A percentile compares a stretch with the other conserved stretches of the same genome.
phyloP scores from a whole-genome alignment of 139 green algal genomes.

The Micractinium sp. region DNA sequence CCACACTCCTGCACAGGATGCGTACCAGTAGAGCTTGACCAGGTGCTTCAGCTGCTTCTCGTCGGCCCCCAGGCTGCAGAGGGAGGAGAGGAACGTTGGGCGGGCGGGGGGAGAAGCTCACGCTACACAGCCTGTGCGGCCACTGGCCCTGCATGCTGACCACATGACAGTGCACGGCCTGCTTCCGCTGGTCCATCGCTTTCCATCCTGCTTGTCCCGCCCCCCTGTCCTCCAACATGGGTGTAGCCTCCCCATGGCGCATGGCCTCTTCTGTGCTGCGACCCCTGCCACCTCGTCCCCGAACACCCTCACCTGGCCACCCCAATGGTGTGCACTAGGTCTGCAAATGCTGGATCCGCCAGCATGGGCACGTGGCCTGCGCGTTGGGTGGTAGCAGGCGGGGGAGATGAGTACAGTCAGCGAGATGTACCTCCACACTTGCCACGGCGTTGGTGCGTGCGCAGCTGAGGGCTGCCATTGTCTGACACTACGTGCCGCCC shows the following conservation, averaged over 20 bases:
- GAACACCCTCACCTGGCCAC: slow-evolving; percentile 56
- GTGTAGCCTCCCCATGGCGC: too few relatives aligned
- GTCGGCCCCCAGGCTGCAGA: slow-evolving; percentile 65
- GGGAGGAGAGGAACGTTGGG: too few relatives aligned
- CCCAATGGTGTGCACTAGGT: slow-evolving; percentile 86
- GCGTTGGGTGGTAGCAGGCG: neutral
- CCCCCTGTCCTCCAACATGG: too few relatives aligned
- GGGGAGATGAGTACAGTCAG: neutral
- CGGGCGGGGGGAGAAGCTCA: too few relatives aligned
- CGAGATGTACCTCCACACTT: too few relatives aligned
- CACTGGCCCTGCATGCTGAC: too few relatives aligned
- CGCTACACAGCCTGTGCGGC: too few relatives aligned
- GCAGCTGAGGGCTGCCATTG: neutral
- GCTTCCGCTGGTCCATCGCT: too few relatives aligned
- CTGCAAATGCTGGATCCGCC: slow-evolving; percentile 75
- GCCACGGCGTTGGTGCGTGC: neutral
- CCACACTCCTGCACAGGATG: neutral
- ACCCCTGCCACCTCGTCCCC: too few relatives aligned
- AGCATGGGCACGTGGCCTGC: slow-evolving; percentile 92
- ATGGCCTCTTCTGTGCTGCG: too few relatives aligned
- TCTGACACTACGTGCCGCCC: neutral
- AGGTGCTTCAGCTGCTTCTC: slow-evolving; percentile 92
- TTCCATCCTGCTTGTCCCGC: too few relatives aligned
- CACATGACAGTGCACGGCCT: too few relatives aligned
- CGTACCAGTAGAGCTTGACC: slow-evolving; percentile 62